These are phyloP conservation scores for Pseudogymnoascus sp. DNA, from an alignment of 2,329 filamentous ascomycete species.

Conservation along the genomic window DNA sequence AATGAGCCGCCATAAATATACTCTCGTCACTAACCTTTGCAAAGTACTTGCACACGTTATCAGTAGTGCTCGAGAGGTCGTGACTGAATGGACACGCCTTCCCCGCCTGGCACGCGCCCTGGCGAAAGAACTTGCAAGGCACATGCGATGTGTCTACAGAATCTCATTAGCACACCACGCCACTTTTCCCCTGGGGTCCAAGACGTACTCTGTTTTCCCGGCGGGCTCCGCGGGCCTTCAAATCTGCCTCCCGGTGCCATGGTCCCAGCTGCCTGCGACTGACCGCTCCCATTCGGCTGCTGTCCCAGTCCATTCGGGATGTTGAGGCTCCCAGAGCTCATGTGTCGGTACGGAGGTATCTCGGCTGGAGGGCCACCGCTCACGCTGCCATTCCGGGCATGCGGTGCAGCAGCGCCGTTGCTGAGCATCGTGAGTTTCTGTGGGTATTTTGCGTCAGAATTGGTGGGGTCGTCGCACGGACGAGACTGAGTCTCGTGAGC, in stretches of 20 bases:
- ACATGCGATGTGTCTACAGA: conserved; percentile 83
- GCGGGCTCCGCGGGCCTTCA: conserved; percentile 55
- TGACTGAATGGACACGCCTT: conserved; percentile 95
- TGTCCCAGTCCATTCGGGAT: conserved; percentile 14
- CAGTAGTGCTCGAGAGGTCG: conserved; percentile 74
- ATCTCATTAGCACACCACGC: conserved; percentile 4
- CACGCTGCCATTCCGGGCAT: conserved; percentile 11
- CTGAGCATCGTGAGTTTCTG: conserved; percentile 12
- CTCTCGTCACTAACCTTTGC: conserved; percentile 63
- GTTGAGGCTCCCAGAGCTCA: conserved; percentile 45
- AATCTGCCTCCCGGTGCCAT: conserved; percentile 38
- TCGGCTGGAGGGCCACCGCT: conserved; percentile 22
- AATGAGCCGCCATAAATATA: not conserved
- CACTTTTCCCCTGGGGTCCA: conserved; percentile 13
- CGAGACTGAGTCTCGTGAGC: conserved; percentile 7
- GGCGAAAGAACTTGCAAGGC: conserved; percentile 98
- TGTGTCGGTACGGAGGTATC: conserved; percentile 46
- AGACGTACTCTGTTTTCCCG: conserved; percentile 43
- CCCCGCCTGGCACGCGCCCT: conserved; percentile 92
- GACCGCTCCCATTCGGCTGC: conserved; percentile 14
- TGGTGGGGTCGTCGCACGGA: conserved; percentile 8
- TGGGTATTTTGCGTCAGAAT: conserved; percentile 5
- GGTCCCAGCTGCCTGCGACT: conserved; percentile 36
- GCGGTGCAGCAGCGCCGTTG: conserved; percentile 12
- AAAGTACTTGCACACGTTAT: conserved; percentile 97